A percentile compares a stretch with the other conserved stretches of the same genome.
These are phyloP conservation scores for Ormosia semicastrata DNA, from an alignment of 306 rosid species.

Conservation along the genomic window DNA sequence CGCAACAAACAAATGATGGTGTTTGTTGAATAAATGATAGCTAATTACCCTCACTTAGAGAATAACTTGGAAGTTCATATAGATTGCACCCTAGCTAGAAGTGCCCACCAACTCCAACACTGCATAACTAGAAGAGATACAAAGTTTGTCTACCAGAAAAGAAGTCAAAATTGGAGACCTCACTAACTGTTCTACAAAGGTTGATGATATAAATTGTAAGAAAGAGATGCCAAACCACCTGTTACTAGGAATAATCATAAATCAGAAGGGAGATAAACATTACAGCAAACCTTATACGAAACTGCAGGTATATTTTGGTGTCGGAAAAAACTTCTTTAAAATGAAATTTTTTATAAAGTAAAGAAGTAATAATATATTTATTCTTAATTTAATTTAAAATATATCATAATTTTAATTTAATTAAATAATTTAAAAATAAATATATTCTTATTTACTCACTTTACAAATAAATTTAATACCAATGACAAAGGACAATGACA, in stretches of 20 bases:
- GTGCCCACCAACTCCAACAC: neutral
- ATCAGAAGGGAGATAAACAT: neutral
- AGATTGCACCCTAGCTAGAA: neutral
- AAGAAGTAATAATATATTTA: no score
- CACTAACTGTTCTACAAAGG: neutral
- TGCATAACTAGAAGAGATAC: neutral
- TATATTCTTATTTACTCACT: no score
- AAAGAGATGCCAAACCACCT: neutral
- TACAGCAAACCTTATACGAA: neutral
- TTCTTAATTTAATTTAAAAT: no score
- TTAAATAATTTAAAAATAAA: no score
- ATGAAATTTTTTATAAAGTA: no score
- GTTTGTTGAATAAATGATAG: conserved; percentile 20
- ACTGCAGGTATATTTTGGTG: neutral
- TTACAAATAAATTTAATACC: no score
- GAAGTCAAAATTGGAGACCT: neutral
- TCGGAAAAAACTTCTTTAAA: no score
- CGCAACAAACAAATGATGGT: conserved; percentile 20
- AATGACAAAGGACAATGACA: no score
- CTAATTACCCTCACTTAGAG: neutral
- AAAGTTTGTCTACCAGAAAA: neutral
- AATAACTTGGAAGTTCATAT: neutral
- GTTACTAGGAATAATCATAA: neutral
- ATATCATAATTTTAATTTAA: no score
- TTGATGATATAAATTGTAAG: neutral